Evolutionary conservation across 352 stramenopile genomes (phyloP).

Genomic region (Globisporangium ultimum): DNA sequence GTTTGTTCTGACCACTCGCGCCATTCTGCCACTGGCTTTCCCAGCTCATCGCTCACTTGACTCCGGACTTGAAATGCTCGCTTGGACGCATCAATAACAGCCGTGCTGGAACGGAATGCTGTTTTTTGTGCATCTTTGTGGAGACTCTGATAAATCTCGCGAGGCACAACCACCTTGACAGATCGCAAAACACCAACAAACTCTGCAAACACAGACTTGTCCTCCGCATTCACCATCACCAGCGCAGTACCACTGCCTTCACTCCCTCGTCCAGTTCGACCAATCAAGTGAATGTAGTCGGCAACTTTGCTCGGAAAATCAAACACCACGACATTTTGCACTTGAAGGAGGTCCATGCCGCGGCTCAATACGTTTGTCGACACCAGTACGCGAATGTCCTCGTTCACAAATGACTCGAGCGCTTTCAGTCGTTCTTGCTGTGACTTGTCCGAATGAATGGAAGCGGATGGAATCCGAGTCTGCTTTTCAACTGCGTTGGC

Average conservation of each 20-base stretch:
- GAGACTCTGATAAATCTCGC: slow-evolving; percentile 41
- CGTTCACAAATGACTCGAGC: slow-evolving; percentile 59
- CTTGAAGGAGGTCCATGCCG: slow-evolving; percentile 62
- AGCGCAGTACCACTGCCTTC: slow-evolving; percentile 24
- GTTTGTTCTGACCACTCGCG: slow-evolving; percentile 11
- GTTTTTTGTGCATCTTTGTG: slow-evolving; percentile 19
- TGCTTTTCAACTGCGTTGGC: slow-evolving; percentile 46
- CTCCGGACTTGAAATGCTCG: slow-evolving; percentile 40
- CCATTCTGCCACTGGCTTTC: slow-evolving; percentile 4
- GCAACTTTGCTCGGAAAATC: slow-evolving; percentile 54
- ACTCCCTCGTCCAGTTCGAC: slow-evolving; percentile 35
- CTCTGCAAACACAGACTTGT: slow-evolving; percentile 38
- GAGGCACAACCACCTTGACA: slow-evolving; percentile 25
- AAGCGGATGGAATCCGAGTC: slow-evolving; percentile 25
- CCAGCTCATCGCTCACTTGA: slow-evolving; percentile 10
- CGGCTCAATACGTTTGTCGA: slow-evolving; percentile 71
- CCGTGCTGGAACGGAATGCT: slow-evolving; percentile 7
- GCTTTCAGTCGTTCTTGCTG: slow-evolving; percentile 48
- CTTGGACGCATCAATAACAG: slow-evolving; percentile 41
- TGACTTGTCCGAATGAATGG: slow-evolving; percentile 65
- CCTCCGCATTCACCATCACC: slow-evolving; percentile 43
- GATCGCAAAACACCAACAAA: slow-evolving; percentile 31
- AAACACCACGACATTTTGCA: slow-evolving; percentile 72
- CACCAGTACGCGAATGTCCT: slow-evolving; percentile 46
- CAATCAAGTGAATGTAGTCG: slow-evolving; percentile 69